A percentile compares a stretch with the other conserved stretches of the same genome.
Evolutionary conservation across 805 yeast genomes (phyloP).

Genomic region (Kregervanrija pseudodelftensis): DNA sequence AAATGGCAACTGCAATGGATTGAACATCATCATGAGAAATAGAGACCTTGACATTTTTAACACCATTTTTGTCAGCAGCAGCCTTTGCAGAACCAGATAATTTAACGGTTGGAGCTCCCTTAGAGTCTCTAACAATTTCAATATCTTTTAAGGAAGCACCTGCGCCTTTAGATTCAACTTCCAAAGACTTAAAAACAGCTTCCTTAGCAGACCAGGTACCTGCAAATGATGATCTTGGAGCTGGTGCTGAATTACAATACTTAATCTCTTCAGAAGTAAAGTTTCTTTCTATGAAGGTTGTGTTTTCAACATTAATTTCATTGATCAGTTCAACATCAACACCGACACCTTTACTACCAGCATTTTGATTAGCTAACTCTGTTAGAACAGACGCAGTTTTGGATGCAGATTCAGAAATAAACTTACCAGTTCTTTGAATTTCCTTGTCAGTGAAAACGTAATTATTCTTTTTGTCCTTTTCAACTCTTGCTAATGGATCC

Average conservation of each 20-base stretch:
- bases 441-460: conserved; percentile 42
- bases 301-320: conserved; percentile 78
- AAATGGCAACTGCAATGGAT: conserved; percentile 93
- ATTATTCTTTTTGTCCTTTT: conserved; percentile 27
- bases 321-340: conserved; percentile 92
- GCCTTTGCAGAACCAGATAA: conserved; percentile 70
- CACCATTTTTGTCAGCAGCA: conserved; percentile 67
- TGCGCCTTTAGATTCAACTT: conserved; percentile 84
- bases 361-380: conserved; percentile 40
- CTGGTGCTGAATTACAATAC: conserved; percentile 70
- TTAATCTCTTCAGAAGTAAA: conserved; percentile 75
- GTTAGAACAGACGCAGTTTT: conserved; percentile 60
- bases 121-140: conserved; percentile 67
- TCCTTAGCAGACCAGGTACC: conserved; percentile 99
- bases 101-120: conserved; percentile 77
- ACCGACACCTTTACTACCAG: conserved; percentile 67
- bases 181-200: conserved; percentile 95
- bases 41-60: conserved; percentile 70
- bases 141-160: conserved; percentile 92
- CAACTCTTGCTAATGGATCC: conserved; percentile 88
- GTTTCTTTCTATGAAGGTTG: conserved; percentile 86
- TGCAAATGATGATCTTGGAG: conserved; percentile 83
- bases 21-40: conserved; percentile 96
- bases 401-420: conserved; percentile 40
- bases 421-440: conserved; percentile 39